Evolutionary conservation across 2,329 filamentous ascomycete genomes (phyloP).

Genomic region (Aspergillus neotritici): DNA sequence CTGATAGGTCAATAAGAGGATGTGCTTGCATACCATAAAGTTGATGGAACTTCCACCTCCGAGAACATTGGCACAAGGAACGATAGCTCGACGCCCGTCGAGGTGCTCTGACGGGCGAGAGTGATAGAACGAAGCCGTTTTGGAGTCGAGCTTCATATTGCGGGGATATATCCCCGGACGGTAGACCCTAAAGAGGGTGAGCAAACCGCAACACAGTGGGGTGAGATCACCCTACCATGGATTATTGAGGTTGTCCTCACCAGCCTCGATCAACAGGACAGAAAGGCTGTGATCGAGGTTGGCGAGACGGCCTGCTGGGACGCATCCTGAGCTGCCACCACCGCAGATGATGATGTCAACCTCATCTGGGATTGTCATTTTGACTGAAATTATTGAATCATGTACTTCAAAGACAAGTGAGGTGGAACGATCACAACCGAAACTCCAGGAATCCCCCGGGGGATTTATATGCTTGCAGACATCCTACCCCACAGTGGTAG

Average conservation of each 20-base stretch:
- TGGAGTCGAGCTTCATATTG: conserved; percentile 75
- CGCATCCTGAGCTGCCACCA: conserved; percentile 57
- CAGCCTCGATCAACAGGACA: conserved; percentile 65
- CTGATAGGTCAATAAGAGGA: neutral
- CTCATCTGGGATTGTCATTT: conserved; percentile 66
- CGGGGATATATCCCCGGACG: conserved; percentile 70
- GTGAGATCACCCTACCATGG: conserved; percentile 47
- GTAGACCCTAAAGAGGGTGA: conserved; percentile 52
- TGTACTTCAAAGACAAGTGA: no score
- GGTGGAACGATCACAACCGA: no score
- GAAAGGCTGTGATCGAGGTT: conserved; percentile 70
- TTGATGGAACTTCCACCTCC: conserved; percentile 71
- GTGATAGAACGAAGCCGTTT: conserved; percentile 76
- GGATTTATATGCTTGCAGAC: no score
- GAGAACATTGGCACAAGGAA: conserved; percentile 68
- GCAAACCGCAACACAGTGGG: neutral
- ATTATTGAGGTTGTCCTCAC: conserved; percentile 70
- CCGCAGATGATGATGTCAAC: conserved; percentile 76
- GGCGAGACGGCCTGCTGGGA: conserved; percentile 50
- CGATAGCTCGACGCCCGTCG: conserved; percentile 63
- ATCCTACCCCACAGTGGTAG: no score
- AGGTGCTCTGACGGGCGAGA: conserved; percentile 69
- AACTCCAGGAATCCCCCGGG: no score
- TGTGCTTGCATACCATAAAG: conserved; percentile 55
- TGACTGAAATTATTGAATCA: neutral